Evolutionary conservation across 2,329 filamentous ascomycete species (phyloP).

Genomic region (Phialemonium atrogriseum): DNA sequence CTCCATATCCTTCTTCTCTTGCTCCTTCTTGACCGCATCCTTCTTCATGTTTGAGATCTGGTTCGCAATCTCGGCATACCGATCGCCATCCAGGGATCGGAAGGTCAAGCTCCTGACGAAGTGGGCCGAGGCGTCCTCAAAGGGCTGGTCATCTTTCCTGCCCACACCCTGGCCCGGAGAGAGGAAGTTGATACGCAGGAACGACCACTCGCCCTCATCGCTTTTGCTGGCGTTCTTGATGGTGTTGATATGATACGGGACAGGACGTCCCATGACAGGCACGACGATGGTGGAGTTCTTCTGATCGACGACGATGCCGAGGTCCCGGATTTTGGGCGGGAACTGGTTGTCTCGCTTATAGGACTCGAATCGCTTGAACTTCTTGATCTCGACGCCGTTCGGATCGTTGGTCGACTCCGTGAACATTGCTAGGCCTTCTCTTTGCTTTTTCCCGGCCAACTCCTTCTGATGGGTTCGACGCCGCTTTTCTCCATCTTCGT

Average conservation of each 20-base stretch:
- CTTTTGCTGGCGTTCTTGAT: conserved; percentile 99
- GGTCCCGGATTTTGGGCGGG: conserved; percentile 70
- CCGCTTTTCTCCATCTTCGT: conserved; percentile 82
- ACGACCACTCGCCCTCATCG: conserved; percentile 89
- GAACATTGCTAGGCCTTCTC: conserved; percentile 77
- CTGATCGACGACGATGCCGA: conserved; percentile 82
- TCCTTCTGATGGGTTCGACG: conserved; percentile 91
- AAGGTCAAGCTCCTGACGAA: conserved; percentile 95
- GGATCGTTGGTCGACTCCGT: conserved; percentile 75
- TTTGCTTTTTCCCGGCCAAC: conserved; percentile 76
- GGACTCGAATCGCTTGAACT: conserved; percentile 98
- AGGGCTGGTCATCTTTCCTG: conserved; percentile 93
- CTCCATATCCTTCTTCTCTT: conserved; percentile 99
- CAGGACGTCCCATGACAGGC: conserved; percentile 93
- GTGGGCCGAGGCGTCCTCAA: conserved; percentile 91
- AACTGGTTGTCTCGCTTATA: conserved; percentile 98
- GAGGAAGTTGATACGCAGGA: conserved; percentile 92
- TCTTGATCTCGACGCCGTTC: conserved; percentile 90
- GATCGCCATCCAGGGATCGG: conserved; percentile 78
- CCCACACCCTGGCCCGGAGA: conserved; percentile 96
- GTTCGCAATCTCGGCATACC: conserved; percentile 83
- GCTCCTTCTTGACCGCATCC: conserved; percentile 81
- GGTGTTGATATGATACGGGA: conserved; percentile 94
- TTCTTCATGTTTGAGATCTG: conserved; percentile 97
- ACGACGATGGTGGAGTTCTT: conserved; percentile 88